phyloP scores from a whole-genome alignment of 352 stramenopile genomes.

The Globisporangium recalcitrans region DNA sequence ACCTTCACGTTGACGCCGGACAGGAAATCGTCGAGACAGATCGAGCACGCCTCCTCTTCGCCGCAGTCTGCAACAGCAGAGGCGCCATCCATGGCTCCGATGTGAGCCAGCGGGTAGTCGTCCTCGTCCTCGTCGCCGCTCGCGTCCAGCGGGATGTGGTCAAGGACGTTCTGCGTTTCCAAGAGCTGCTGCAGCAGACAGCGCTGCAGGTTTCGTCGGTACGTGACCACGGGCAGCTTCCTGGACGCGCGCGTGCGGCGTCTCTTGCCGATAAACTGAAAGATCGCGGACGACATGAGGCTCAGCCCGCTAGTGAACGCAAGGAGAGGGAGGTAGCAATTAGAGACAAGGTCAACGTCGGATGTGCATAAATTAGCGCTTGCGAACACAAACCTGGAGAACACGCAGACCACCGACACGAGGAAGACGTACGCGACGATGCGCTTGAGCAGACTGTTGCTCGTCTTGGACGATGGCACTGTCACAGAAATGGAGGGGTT shows the following conservation, averaged over 20 bases:
- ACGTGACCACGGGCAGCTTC: slow-evolving; percentile 51
- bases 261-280: slow-evolving; percentile 54
- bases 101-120: not conserved
- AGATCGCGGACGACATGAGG: slow-evolving; percentile 59
- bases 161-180: slow-evolving; percentile 41
- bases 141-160: slow-evolving; percentile 35
- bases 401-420: slow-evolving; percentile 71
- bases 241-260: slow-evolving; percentile 49
- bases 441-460: slow-evolving; percentile 59
- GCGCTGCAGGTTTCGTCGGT: slow-evolving; percentile 45
- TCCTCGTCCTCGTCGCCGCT: slow-evolving; percentile 3
- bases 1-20: slow-evolving; percentile 52
- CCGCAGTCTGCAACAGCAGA: not conserved
- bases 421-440: slow-evolving; percentile 72
- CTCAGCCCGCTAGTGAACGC: slow-evolving; percentile 39
- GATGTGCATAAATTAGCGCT: too few relatives aligned
- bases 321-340: not conserved
- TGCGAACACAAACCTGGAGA: slow-evolving; percentile 57
- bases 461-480: slow-evolving; percentile 54
- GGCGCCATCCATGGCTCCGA: not conserved
- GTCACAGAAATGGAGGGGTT: slow-evolving; percentile 4
- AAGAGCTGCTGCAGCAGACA: slow-evolving; percentile 39
- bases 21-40: slow-evolving; percentile 76
- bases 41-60: slow-evolving; percentile 39
- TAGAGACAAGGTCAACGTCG: not conserved